Evolutionary conservation across 2,329 filamentous ascomycete species (phyloP).

Genomic region (Botrytis fabae): DNA sequence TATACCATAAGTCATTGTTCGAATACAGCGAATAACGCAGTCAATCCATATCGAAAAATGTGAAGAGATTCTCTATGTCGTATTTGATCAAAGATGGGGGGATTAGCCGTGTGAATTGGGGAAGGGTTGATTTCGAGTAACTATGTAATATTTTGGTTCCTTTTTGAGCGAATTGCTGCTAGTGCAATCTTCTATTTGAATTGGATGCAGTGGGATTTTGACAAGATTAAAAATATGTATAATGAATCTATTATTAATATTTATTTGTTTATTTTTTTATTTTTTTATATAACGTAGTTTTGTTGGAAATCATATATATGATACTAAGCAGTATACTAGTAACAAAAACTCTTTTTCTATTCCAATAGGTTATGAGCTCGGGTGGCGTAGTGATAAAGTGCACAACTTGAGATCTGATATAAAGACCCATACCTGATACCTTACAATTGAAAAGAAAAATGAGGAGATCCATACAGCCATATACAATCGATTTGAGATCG

Average conservation of each 20-base stretch:
- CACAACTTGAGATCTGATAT: too few relatives aligned
- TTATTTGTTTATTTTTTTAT: not conserved
- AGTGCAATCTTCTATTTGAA: not conserved
- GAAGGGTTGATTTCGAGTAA: not conserved
- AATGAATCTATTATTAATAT: not conserved
- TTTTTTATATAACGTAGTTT: too few relatives aligned
- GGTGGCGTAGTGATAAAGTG: too few relatives aligned
- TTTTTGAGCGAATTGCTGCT: not conserved
- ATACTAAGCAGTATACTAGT: too few relatives aligned
- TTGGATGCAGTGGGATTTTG: not conserved
- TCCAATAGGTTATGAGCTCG: too few relatives aligned
- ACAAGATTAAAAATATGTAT: not conserved
- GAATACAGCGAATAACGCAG: not conserved
- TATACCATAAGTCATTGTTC: not conserved
- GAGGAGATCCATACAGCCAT: too few relatives aligned
- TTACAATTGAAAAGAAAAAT: too few relatives aligned
- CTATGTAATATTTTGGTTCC: not conserved
- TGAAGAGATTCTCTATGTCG: not conserved
- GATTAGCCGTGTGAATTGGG: not conserved
- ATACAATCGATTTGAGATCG: too few relatives aligned
- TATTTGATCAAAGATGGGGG: not conserved
- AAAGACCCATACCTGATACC: too few relatives aligned
- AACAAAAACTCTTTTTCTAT: too few relatives aligned
- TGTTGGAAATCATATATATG: too few relatives aligned
- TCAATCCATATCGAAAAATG: not conserved